Evolutionary conservation across 495 filamentous ascomycete species (phyloP).

Genomic region (Penicillium cataractarum): DNA sequence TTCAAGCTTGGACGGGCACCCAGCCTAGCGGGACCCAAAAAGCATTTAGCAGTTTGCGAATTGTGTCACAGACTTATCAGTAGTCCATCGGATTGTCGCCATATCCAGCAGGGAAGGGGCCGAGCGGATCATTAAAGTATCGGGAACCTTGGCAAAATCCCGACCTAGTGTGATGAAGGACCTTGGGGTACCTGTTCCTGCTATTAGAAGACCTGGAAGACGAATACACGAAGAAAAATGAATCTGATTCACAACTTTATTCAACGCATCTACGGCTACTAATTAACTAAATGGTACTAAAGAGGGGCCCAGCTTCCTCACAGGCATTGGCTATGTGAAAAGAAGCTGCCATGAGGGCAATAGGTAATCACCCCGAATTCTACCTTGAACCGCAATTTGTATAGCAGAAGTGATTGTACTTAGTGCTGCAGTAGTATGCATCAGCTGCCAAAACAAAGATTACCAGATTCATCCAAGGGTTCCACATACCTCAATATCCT

Average conservation of each 20-base stretch:
- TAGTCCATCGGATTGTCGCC: no score
- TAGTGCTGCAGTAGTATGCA: constrained; percentile 18
- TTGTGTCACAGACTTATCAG: no score
- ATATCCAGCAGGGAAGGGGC: no score
- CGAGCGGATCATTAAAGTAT: no score
- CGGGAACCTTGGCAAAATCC: not conserved
- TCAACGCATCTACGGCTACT: not conserved
- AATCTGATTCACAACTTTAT: not conserved
- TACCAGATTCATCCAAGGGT: not conserved
- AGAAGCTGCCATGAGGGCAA: not conserved
- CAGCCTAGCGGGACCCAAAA: no score
- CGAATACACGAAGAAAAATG: not conserved
- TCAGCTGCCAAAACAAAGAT: not conserved
- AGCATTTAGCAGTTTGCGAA: no score
- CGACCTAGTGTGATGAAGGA: not conserved
- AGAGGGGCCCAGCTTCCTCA: not conserved
- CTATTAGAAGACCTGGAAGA: not conserved
- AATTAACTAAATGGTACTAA: not conserved
- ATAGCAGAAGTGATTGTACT: not conserved
- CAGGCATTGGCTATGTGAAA: not conserved
- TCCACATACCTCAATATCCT: constrained; percentile 57
- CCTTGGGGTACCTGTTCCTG: not conserved
- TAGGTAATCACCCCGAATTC: not conserved
- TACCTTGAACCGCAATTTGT: not conserved
- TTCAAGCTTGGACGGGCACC: no score